Conservation (phyloP, 1,284 basidiomycete genomes). For the Cutaneotrichosporon cyanovorans region DNA sequence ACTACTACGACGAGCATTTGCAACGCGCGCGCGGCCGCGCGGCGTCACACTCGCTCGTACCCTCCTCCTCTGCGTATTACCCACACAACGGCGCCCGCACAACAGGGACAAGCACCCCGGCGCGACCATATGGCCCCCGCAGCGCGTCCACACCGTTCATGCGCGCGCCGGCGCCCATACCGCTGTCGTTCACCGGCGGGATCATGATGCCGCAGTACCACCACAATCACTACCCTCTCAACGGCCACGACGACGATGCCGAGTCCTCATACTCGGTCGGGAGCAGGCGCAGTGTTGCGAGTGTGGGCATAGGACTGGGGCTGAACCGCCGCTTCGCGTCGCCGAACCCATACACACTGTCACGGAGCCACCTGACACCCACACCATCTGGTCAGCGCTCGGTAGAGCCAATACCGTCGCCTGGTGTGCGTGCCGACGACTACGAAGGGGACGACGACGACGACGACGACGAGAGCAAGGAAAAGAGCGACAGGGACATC, state of each 20-base stretch:
- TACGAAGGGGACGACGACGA: slow-evolving; percentile 7
- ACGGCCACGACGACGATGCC: slow-evolving; percentile 11
- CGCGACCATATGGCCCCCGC: not conserved
- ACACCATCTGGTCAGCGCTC: not conserved
- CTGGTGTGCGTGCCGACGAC: slow-evolving; percentile 24
- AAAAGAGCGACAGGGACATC: slow-evolving; percentile 22
- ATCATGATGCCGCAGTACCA: not conserved
- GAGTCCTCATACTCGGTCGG: slow-evolving; percentile 22
- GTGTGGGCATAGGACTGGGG: slow-evolving; percentile 21
- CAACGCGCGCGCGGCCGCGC: not conserved
- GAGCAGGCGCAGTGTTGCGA: slow-evolving; percentile 19
- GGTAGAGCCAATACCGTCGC: slow-evolving; percentile 13
- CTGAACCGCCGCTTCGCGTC: not conserved
- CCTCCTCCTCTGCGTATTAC: not conserved
- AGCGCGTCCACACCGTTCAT: not conserved
- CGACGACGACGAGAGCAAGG: too few species aligned
- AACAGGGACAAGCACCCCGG: not conserved
- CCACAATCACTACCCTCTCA: not conserved
- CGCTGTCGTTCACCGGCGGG: not conserved
- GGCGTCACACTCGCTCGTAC: not conserved
- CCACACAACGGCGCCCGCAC: too few species aligned
- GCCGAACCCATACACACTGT: not conserved
- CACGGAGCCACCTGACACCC: not conserved
- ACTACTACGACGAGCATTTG: too few species aligned
- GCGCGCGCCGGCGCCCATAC: not conserved